phyloP scores from a whole-genome alignment of 108 stramenopile species.

The Phaeodactylum tricornutum region DNA sequence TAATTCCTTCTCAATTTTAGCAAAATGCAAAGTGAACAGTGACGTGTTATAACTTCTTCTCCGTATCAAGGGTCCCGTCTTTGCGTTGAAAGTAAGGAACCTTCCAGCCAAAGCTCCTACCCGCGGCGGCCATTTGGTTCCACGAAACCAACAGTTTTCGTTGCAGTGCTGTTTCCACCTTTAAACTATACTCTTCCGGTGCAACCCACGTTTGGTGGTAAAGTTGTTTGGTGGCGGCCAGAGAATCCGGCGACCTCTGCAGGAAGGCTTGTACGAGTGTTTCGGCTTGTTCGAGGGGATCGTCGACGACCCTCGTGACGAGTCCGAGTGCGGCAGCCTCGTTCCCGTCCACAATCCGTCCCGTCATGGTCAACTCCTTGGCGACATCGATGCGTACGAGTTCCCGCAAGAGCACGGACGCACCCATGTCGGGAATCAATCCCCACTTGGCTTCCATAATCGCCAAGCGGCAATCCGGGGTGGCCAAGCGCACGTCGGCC shows the following conservation, averaged over 20 bases:
- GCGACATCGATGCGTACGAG: slow-evolving; percentile 68
- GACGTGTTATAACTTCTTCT: no score
- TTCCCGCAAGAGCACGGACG: slow-evolving; percentile 61
- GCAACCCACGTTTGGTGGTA: slow-evolving; percentile 72
- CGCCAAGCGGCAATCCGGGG: slow-evolving; percentile 64
- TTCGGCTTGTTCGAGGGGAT: slow-evolving; percentile 67
- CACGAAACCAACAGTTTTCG: slow-evolving; percentile 52
- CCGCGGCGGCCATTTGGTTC: slow-evolving; percentile 79
- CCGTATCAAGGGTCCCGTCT: no score
- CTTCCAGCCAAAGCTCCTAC: slow-evolving; percentile 57
- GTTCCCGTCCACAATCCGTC: slow-evolving; percentile 47
- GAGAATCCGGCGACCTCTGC: slow-evolving; percentile 71
- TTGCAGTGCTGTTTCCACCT: slow-evolving; percentile 65
- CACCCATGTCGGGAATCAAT: slow-evolving; percentile 86
- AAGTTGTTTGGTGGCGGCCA: slow-evolving; percentile 66
- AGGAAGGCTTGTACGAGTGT: slow-evolving; percentile 54
- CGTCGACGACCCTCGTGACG: slow-evolving; percentile 67
- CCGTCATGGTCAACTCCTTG: slow-evolving; percentile 85
- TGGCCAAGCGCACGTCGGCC: slow-evolving; percentile 76
- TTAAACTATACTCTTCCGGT: slow-evolving; percentile 48
- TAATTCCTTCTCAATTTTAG: no score
- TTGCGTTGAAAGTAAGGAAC: slow-evolving; percentile 67
- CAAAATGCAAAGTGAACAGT: no score
- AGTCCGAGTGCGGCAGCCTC: slow-evolving; percentile 64
- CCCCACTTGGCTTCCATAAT: slow-evolving; percentile 93